Percentiles rank a stretch among this genome's conserved stretches.
Evolutionary conservation across 768 basidiomycete genomes (phyloP).

Genomic region (Hericium coralloides): DNA sequence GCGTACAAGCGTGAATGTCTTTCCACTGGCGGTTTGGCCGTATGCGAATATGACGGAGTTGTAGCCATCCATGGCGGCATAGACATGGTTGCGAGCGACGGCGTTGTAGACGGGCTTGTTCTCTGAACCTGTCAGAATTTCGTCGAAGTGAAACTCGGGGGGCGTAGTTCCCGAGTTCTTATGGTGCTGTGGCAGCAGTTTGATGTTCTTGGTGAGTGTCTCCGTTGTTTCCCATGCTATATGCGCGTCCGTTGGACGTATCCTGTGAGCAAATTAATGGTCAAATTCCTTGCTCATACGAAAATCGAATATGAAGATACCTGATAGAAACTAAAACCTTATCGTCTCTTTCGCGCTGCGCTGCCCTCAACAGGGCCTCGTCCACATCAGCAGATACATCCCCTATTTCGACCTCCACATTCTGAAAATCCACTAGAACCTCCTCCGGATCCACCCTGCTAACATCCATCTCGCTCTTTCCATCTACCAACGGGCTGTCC

Average conservation of each 20-base stretch:
- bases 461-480: constrained; percentile 66
- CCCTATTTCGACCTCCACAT: constrained; percentile 41
- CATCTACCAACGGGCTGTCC: constrained; percentile 41
- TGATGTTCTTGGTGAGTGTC: constrained; percentile 40
- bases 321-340: constrained; percentile 83
- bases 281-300: neutral
- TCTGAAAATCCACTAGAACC: constrained; percentile 67
- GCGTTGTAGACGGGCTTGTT: constrained; percentile 75
- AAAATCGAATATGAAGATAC: constrained; percentile 24
- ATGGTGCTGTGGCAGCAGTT: constrained; percentile 48
- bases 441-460: constrained; percentile 69
- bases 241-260: constrained; percentile 47
- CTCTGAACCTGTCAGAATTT: constrained; percentile 67
- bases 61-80: constrained; percentile 93
- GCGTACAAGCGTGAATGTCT: constrained; percentile 58
- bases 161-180: constrained; percentile 32
- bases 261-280: constrained; percentile 27
- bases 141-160: constrained; percentile 60
- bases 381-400: constrained; percentile 68
- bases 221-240: constrained; percentile 48
- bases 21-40: constrained; percentile 80
- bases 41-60: constrained; percentile 95
- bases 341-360: constrained; percentile 62
- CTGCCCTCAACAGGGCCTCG: constrained; percentile 36
- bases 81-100: constrained; percentile 70